Evolutionary conservation across 345 rosid species (phyloP).

Genomic region (Sapria himalayana): DNA sequence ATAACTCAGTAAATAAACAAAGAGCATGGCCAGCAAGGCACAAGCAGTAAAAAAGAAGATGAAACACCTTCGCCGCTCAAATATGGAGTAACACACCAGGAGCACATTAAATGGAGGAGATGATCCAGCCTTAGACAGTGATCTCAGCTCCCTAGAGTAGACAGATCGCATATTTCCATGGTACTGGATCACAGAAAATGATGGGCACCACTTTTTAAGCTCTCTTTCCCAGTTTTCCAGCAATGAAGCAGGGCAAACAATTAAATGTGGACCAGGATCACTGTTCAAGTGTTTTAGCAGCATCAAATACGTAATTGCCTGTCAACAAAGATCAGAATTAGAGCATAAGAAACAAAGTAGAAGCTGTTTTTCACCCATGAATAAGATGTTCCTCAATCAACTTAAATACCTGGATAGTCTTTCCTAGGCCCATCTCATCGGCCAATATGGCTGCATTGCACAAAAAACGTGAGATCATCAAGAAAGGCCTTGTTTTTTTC

Average conservation of each 20-base stretch:
- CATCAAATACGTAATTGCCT: conserved; percentile 80
- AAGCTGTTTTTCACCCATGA: too few species aligned
- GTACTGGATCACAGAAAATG: conserved; percentile 69
- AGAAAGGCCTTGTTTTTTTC: background rate
- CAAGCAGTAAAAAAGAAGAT: conserved; percentile 7
- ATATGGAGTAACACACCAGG: conserved; percentile 89
- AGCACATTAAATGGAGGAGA: conserved; percentile 81
- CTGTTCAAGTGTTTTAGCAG: conserved; percentile 50
- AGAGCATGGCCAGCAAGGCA: conserved; percentile 6
- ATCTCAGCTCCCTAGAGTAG: conserved; percentile 60
- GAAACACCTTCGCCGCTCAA: conserved; percentile 79
- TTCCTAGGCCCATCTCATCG: conserved; percentile 98
- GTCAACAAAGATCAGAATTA: conserved; percentile 13
- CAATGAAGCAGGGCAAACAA: conserved; percentile 94
- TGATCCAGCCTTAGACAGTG: conserved; percentile 59
- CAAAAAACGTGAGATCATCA: conserved; percentile 12
- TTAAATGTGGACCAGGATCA: conserved; percentile 91
- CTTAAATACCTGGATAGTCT: conserved; percentile 73
- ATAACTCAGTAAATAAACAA: too few species aligned
- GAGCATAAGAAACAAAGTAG: conserved; percentile 1
- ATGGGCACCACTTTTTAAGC: conserved; percentile 92
- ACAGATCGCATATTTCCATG: conserved; percentile 73
- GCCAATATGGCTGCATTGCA: conserved; percentile 72
- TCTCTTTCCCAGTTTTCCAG: conserved; percentile 99
- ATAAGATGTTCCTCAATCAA: too few species aligned